Evolutionary conservation across 345 rosid genomes (phyloP).

Genomic region (Triadica sebifera): DNA sequence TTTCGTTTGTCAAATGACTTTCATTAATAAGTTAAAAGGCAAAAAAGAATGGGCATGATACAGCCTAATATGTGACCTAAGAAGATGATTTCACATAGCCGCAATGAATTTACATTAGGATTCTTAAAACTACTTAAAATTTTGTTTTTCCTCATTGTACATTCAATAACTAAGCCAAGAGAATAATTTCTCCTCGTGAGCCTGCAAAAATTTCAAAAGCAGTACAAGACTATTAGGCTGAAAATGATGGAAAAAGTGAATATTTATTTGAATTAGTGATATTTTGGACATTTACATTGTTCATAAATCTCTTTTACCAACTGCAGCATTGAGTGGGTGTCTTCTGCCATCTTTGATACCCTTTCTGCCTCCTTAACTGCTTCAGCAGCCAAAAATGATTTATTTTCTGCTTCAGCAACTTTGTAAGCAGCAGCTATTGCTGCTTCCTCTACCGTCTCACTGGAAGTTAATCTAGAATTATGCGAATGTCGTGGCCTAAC

Average conservation of each 20-base stretch:
- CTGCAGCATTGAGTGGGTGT: constrained; percentile 42
- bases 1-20: not conserved
- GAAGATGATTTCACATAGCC: constrained; percentile 4
- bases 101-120: constrained; percentile 21
- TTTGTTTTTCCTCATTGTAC: constrained; percentile 3
- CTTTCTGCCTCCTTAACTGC: constrained; percentile 55
- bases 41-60: not conserved
- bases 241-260: not conserved
- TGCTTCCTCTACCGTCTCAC: constrained; percentile 42
- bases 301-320: constrained; percentile 52
- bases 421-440: constrained; percentile 60
- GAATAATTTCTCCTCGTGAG: constrained; percentile 42
- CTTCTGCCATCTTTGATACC: constrained; percentile 45
- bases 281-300: constrained; percentile 35
- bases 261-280: not conserved
- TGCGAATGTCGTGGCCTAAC: constrained; percentile 27
- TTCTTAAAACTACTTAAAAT: not conserved
- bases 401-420: constrained; percentile 68
- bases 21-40: not conserved
- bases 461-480: constrained; percentile 25
- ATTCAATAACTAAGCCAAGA: constrained; percentile 32
- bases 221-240: not conserved
- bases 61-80: not conserved
- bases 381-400: constrained; percentile 46
- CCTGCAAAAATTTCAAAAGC: constrained; percentile 41